phyloP scores from a whole-genome alignment of 768 basidiomycete species.

The Mycena galopus region DNA sequence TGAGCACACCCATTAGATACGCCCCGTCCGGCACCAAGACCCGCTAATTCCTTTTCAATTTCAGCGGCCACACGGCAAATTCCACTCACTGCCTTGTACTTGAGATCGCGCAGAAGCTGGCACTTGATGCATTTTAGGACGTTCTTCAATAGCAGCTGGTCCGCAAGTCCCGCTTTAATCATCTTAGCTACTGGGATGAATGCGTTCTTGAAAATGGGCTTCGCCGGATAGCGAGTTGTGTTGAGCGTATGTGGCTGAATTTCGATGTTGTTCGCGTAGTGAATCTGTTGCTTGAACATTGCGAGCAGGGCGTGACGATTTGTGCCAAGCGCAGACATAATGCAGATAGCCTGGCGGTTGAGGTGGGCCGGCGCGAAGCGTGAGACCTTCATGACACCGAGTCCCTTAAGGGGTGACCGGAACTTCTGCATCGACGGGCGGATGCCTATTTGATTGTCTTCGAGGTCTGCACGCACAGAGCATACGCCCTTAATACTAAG shows the following conservation, averaged over 20 bases:
- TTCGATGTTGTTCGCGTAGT: constrained; percentile 26
- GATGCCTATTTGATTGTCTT: constrained; percentile 31
- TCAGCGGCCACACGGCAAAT: neutral
- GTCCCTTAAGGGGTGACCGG: constrained; percentile 15
- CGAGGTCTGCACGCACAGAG: constrained; percentile 34
- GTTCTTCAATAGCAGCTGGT: constrained; percentile 30
- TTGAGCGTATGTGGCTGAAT: constrained; percentile 18
- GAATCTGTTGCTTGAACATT: constrained; percentile 20
- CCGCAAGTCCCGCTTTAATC: constrained; percentile 26
- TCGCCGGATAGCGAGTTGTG: constrained; percentile 19
- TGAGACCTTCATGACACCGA: constrained; percentile 37
- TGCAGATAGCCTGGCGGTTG: constrained; percentile 38
- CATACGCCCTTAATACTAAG: constrained; percentile 34
- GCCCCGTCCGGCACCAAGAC: constrained; percentile 32
- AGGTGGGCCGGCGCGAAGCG: constrained; percentile 35
- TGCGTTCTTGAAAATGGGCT: constrained; percentile 28
- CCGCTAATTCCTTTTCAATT: constrained; percentile 7
- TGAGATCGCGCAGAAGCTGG: constrained; percentile 34
- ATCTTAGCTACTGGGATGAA: constrained; percentile 31
- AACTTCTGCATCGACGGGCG: constrained; percentile 37
- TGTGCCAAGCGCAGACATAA: constrained; percentile 31
- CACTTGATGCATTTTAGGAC: constrained; percentile 37
- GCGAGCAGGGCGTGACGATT: constrained; percentile 6
- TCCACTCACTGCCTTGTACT: constrained; percentile 35
- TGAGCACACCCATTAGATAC: constrained; percentile 28